Evolutionary conservation across 306 rosid species (phyloP).

Genomic region (Amphicarpaea edgeworthii): DNA sequence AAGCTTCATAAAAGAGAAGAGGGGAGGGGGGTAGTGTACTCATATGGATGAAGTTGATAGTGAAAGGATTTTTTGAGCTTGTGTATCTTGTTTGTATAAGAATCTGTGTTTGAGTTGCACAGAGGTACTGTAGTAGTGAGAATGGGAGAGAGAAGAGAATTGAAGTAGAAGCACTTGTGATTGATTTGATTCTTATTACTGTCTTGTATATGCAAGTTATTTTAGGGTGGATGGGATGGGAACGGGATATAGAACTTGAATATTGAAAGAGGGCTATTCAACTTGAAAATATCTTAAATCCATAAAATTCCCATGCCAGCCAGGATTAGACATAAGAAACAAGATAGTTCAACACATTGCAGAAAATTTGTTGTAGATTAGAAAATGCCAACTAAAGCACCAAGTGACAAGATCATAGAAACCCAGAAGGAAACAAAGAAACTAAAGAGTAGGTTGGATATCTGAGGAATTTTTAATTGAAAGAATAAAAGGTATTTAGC

Average conservation of each 20-base stretch:
- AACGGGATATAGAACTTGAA: constrained; percentile 16
- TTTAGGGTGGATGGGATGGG: background rate
- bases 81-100: constrained; percentile 1
- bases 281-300: constrained; percentile 35
- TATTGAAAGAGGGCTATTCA: background rate
- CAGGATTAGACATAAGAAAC: constrained; percentile 25
- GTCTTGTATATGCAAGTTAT: background rate
- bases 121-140: constrained; percentile 22
- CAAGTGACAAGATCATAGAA: constrained; percentile 6
- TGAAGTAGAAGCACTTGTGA: background rate
- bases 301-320: background rate
- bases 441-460: constrained; percentile 2
- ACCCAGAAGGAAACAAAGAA: constrained; percentile 12
- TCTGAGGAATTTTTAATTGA: background rate
- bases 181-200: constrained; percentile 4
- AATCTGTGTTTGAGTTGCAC: constrained; percentile 19
- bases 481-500: too few species aligned
- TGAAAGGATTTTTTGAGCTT: constrained; percentile 7
- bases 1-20: background rate
- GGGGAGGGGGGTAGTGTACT: background rate
- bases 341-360: background rate
- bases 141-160: constrained; percentile 36
- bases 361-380: background rate
- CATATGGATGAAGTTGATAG: constrained; percentile 27
- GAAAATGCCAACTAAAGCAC: background rate